A percentile compares a stretch with the other conserved stretches of the same genome.
phyloP scores from a whole-genome alignment of 2,329 filamentous ascomycete genomes.

The Alternaria brassicae region DNA sequence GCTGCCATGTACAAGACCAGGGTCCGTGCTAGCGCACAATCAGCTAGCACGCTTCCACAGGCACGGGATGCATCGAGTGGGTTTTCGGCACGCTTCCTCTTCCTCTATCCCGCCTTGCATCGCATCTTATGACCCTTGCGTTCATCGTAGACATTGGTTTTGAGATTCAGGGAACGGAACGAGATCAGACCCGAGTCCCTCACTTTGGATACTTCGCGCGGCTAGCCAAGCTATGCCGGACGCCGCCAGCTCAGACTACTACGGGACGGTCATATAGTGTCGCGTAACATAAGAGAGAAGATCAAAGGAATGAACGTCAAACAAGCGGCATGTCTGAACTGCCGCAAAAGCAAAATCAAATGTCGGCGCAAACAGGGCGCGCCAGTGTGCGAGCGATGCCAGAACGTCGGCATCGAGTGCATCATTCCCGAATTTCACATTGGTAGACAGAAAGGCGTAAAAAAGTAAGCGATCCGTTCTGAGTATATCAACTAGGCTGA shows the following conservation, averaged over 20 bases:
- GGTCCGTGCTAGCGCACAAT: conserved; percentile 9
- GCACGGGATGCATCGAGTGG: not conserved
- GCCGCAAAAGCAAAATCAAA: conserved; percentile 72
- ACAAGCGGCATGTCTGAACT: conserved; percentile 67
- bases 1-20: conserved; percentile 2
- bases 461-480: conserved; percentile 64
- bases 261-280: not conserved
- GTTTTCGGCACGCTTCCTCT: not conserved
- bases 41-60: conserved; percentile 4
- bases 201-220: not conserved
- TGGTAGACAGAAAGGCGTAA: conserved; percentile 76
- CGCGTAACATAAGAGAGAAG: not conserved
- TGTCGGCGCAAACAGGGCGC: conserved; percentile 62
- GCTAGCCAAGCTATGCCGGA: conserved; percentile 3
- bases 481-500: conserved; percentile 8
- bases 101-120: not conserved
- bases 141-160: not conserved
- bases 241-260: not conserved
- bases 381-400: conserved; percentile 67
- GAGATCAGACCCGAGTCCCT: not conserved
- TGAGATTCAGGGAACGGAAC: not conserved
- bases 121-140: not conserved
- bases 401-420: conserved; percentile 66
- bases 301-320: conserved; percentile 36
- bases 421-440: conserved; percentile 72